These are phyloP conservation scores for Pseudozyma tsukubaensis DNA, from an alignment of 1,284 basidiomycete species.

Conservation along the genomic window DNA sequence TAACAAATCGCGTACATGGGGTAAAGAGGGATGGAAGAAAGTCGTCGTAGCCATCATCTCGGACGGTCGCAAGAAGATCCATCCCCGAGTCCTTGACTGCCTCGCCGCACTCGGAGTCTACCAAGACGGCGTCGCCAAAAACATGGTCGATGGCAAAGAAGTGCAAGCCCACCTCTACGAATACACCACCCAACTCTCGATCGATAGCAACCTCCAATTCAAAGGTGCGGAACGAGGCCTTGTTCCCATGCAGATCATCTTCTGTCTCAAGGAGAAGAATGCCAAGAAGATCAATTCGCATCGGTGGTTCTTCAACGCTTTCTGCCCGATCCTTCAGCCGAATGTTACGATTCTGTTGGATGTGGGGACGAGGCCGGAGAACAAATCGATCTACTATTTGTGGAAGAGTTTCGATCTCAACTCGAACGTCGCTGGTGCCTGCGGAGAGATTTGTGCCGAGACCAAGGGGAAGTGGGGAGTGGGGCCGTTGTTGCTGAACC, in stretches of 20 bases:
- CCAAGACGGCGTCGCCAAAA: constrained; percentile 84
- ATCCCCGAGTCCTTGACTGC: constrained; percentile 93
- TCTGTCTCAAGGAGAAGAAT: constrained; percentile 68
- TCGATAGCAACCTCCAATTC: constrained; percentile 90
- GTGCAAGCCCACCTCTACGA: constrained; percentile 96
- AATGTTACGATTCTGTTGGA: constrained; percentile 91
- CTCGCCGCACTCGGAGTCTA: constrained; percentile 73
- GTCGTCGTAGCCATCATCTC: constrained; percentile 78
- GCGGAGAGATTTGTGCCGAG: constrained; percentile 74
- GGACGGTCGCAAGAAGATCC: constrained; percentile 90
- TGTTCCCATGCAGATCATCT: constrained; percentile 70
- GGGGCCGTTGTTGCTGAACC: constrained; percentile 90
- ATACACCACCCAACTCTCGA: constrained; percentile 89
- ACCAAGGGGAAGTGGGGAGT: constrained; percentile 65
- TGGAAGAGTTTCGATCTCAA: constrained; percentile 89
- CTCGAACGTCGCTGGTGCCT: constrained; percentile 88
- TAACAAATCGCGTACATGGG: constrained; percentile 95
- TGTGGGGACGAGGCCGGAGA: constrained; percentile 95
- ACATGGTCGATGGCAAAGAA: constrained; percentile 84
- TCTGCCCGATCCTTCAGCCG: constrained; percentile 74
- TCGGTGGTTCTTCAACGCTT: constrained; percentile 69
- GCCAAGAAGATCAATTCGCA: constrained; percentile 83
- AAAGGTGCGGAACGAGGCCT: constrained; percentile 88
- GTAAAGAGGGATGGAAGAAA: constrained; percentile 96
- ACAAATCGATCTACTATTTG: constrained; percentile 95